Conservation (phyloP, 2,329 filamentous ascomycete genomes). For the Incumbomyces lentus region DNA sequence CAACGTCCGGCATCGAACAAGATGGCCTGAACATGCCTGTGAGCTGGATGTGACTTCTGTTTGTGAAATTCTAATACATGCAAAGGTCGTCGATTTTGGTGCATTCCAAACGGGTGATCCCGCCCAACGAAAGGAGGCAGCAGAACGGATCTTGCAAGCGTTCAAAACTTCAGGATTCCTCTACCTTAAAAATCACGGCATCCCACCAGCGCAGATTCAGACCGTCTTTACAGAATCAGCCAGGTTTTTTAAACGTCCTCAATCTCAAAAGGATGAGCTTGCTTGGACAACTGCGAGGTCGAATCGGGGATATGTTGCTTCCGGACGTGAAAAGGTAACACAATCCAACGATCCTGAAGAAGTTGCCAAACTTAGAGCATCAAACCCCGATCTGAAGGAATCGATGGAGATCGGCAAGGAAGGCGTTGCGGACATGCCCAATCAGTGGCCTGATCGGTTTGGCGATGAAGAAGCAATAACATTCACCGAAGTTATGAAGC, state of each 20-base stretch:
- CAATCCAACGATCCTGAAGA: conserved; percentile 44
- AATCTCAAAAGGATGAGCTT: conserved; percentile 53
- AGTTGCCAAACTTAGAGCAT: conserved; percentile 48
- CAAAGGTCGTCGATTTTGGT: conserved; percentile 67
- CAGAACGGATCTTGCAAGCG: conserved; percentile 61
- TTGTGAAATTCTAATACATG: too few relatives aligned
- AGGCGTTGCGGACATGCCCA: conserved; percentile 53
- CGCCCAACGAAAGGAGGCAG: conserved; percentile 52
- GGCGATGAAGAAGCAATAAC: conserved; percentile 43
- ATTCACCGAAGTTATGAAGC: conserved; percentile 63
- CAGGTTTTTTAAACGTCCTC: conserved; percentile 57
- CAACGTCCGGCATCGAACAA: conserved; percentile 28
- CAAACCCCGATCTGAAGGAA: conserved; percentile 46
- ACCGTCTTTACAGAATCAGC: conserved; percentile 58
- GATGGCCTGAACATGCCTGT: conserved; percentile 36
- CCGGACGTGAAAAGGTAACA: conserved; percentile 62
- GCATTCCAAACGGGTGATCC: conserved; percentile 56
- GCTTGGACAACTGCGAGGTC: conserved; percentile 62
- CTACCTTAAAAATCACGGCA: conserved; percentile 72
- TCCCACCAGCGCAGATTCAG: conserved; percentile 49
- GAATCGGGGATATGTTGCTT: conserved; percentile 63
- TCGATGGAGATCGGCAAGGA: conserved; percentile 52
- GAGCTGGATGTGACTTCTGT: too few relatives aligned
- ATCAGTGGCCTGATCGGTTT: conserved; percentile 60
- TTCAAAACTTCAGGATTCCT: conserved; percentile 85